phyloP scores from a whole-genome alignment of 2,329 filamentous ascomycete species.

The Colletotrichum costaricense region DNA sequence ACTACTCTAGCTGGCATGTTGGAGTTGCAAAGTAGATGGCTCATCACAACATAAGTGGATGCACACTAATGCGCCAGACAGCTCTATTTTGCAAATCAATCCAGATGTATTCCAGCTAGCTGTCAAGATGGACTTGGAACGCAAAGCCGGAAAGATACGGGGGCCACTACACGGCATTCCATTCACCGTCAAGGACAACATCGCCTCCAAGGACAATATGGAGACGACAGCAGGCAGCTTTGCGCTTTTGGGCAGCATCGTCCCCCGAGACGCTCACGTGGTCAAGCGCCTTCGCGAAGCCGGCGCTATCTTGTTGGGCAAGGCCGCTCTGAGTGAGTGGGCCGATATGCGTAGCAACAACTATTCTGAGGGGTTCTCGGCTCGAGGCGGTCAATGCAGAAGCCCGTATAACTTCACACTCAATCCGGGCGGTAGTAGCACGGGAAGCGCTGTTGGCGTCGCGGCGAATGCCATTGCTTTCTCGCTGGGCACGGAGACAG shows the following conservation, averaged over 20 bases:
- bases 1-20: not conserved
- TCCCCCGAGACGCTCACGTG: slow-evolving; percentile 76
- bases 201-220: slow-evolving; percentile 75
- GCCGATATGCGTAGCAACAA: slow-evolving; percentile 76
- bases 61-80: slow-evolving; percentile 38
- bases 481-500: slow-evolving; percentile 79
- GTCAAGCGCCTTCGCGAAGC: slow-evolving; percentile 70
- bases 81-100: slow-evolving; percentile 73
- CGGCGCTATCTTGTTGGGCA: slow-evolving; percentile 77
- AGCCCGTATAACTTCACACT: slow-evolving; percentile 76
- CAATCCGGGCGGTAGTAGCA: slow-evolving; percentile 76
- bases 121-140: slow-evolving; percentile 68
- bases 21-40: not conserved
- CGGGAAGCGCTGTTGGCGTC: slow-evolving; percentile 74
- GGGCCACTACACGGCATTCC: slow-evolving; percentile 80
- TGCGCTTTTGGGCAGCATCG: slow-evolving; percentile 73
- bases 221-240: slow-evolving; percentile 79
- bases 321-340: slow-evolving; percentile 79
- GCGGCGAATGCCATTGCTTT: slow-evolving; percentile 72
- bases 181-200: slow-evolving; percentile 80
- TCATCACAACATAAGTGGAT: no score
- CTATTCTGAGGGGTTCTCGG: slow-evolving; percentile 76
- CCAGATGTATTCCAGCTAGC: slow-evolving; percentile 75
- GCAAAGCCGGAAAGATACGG: slow-evolving; percentile 64
- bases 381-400: slow-evolving; percentile 71